These are phyloP conservation scores for Staphylotrichum longicolle DNA, from an alignment of 495 filamentous ascomycete genomes.

Conservation along the genomic window DNA sequence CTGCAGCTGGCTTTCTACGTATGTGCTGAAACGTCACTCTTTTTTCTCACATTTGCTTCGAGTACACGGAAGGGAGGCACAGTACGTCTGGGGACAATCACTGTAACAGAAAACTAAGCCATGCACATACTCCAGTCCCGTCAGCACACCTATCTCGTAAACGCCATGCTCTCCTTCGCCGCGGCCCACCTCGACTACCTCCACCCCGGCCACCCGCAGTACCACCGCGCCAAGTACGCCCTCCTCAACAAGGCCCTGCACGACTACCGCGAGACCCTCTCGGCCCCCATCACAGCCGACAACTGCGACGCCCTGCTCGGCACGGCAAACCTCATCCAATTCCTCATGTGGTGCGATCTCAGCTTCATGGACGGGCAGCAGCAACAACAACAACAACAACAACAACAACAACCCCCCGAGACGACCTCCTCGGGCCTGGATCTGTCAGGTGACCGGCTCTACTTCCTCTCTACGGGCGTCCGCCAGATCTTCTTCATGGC, in stretches of 20 bases:
- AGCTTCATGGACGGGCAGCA: slow-evolving; percentile 22
- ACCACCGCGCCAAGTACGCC: slow-evolving; percentile 23
- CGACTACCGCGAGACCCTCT: slow-evolving; percentile 27
- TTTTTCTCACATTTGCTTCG: too few relatives aligned
- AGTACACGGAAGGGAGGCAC: too few relatives aligned
- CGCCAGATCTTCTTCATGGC: slow-evolving; percentile 34
- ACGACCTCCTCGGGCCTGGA: slow-evolving; percentile 13
- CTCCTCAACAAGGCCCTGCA: slow-evolving; percentile 24
- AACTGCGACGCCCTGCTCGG: slow-evolving; percentile 40
- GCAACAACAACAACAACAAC: not conserved
- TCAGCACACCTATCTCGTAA: slow-evolving; percentile 30
- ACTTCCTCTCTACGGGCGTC: slow-evolving; percentile 27
- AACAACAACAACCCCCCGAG: not conserved
- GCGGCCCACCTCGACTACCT: slow-evolving; percentile 30
- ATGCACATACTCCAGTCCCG: not conserved
- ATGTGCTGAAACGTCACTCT: not conserved
- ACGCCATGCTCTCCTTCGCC: slow-evolving; percentile 29
- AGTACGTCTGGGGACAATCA: too few relatives aligned
- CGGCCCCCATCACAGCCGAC: slow-evolving; percentile 33
- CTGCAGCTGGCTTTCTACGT: slow-evolving; percentile 28
- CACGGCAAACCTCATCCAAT: slow-evolving; percentile 29
- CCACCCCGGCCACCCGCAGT: slow-evolving; percentile 14
- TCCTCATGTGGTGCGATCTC: slow-evolving; percentile 31
- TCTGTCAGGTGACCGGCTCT: slow-evolving; percentile 26
- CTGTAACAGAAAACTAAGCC: not conserved